phyloP scores from a whole-genome alignment of 192 early-diverging fungal genomes.

The Diversispora eburnea region DNA sequence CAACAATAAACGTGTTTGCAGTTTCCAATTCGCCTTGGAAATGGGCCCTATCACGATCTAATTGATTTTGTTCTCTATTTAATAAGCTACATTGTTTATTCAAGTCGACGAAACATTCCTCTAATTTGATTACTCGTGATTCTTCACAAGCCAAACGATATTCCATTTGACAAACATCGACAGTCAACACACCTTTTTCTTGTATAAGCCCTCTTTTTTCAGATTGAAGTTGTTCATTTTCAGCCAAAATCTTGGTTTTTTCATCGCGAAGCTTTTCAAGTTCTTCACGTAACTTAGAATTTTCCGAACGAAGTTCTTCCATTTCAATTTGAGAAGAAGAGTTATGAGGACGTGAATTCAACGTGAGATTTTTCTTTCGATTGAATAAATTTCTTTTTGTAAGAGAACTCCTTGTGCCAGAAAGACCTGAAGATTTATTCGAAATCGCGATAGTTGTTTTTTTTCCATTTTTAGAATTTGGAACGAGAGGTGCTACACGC shows the following conservation, averaged over 20 bases:
- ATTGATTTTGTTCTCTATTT: background rate
- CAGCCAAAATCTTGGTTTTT: background rate
- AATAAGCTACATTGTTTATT: background rate
- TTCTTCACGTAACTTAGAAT: background rate
- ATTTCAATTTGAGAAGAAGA: background rate
- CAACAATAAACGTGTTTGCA: background rate
- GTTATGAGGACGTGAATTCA: background rate
- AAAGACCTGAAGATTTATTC: background rate
- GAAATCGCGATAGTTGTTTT: background rate
- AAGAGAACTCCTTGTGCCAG: background rate
- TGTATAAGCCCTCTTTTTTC: background rate
- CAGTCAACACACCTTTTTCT: slow-evolving; percentile 6
- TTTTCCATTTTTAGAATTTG: background rate
- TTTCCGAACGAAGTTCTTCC: background rate
- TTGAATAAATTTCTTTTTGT: background rate
- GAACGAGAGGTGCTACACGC: background rate
- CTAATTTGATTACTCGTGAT: slow-evolving; percentile 8
- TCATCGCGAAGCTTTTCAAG: background rate
- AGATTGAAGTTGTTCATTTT: background rate
- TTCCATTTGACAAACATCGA: slow-evolving; percentile 20
- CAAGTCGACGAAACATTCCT: background rate
- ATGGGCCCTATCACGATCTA: background rate
- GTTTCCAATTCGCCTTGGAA: background rate
- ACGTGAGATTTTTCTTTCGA: background rate
- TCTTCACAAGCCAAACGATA: slow-evolving; percentile 13